These are phyloP conservation scores for Dioszegia hungarica DNA, from an alignment of 768 basidiomycete species.

Conservation along the genomic window DNA sequence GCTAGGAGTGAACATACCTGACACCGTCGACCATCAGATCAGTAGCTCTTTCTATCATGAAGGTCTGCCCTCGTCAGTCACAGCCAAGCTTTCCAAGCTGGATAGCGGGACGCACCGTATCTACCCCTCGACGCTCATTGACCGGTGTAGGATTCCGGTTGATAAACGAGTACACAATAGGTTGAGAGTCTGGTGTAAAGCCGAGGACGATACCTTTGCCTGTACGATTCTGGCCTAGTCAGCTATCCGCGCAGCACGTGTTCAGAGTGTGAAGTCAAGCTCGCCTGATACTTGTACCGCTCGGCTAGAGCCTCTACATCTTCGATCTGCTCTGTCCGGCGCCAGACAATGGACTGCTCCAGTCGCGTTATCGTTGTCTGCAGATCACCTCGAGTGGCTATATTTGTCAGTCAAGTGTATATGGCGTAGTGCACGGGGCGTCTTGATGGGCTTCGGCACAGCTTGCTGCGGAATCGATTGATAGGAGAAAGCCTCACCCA, in stretches of 20 bases:
- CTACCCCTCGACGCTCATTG: slow-evolving; percentile 25
- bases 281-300: slow-evolving; percentile 1
- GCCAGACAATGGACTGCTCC: slow-evolving; percentile 35
- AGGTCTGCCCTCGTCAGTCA: slow-evolving; percentile 22
- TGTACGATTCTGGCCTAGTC: slow-evolving; percentile 17
- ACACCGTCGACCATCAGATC: slow-evolving; percentile 45
- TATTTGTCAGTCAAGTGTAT: neutral
- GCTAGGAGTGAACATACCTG: slow-evolving; percentile 16
- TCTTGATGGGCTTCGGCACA: too few species aligned
- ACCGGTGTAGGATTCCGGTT: slow-evolving; percentile 29
- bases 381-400: slow-evolving; percentile 36
- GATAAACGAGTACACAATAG: slow-evolving; percentile 44
- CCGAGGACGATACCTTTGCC: slow-evolving; percentile 41
- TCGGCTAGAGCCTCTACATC: slow-evolving; percentile 35
- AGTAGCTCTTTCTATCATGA: slow-evolving; percentile 40
- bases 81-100: neutral
- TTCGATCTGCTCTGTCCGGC: slow-evolving; percentile 37
- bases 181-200: slow-evolving; percentile 29
- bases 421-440: neutral
- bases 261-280: neutral
- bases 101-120: slow-evolving; percentile 20
- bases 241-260: neutral
- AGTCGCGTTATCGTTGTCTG: slow-evolving; percentile 31
- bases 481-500: slow-evolving; percentile 11
- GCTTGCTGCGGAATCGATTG: neutral